phyloP scores from a whole-genome alignment of 2,329 filamentous ascomycete species.

The Chlorencoelia australis region DNA sequence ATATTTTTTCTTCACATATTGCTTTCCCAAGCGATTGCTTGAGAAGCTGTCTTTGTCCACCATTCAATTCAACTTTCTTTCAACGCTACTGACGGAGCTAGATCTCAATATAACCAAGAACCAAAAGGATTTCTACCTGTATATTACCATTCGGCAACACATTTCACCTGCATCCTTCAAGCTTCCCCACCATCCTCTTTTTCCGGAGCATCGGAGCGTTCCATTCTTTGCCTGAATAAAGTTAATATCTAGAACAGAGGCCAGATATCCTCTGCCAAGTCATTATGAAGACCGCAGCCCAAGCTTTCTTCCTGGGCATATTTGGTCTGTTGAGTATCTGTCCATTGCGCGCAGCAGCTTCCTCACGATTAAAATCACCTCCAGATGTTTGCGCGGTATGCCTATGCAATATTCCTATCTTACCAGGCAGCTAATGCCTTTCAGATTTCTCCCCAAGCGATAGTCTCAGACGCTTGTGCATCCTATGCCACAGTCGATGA shows the following conservation, averaged over 20 bases:
- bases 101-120: slow-evolving; percentile 9
- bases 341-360: slow-evolving; percentile 33
- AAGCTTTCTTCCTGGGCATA: slow-evolving; percentile 50
- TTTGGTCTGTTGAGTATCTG: slow-evolving; percentile 45
- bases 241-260: slow-evolving; percentile 5
- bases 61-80: slow-evolving; percentile 8
- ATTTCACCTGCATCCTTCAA: too few species aligned
- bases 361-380: slow-evolving; percentile 29
- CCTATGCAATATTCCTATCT: slow-evolving; percentile 24
- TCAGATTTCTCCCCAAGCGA: slow-evolving; percentile 79
- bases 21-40: too few species aligned
- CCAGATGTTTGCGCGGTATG: slow-evolving; percentile 31
- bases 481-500: slow-evolving; percentile 85
- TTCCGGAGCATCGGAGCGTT: neutral
- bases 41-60: too few species aligned
- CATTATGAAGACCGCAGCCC: slow-evolving; percentile 42
- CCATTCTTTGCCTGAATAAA: neutral
- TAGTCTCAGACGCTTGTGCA: slow-evolving; percentile 88
- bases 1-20: too few species aligned
- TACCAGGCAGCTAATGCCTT: slow-evolving; percentile 25
- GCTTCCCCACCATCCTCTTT: neutral
- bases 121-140: too few species aligned
- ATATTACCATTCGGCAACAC: too few species aligned
- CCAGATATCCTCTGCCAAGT: slow-evolving; percentile 16
- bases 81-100: slow-evolving; percentile 1